phyloP scores from a whole-genome alignment of 345 rosid genomes.

The Atalantia buxifolia region DNA sequence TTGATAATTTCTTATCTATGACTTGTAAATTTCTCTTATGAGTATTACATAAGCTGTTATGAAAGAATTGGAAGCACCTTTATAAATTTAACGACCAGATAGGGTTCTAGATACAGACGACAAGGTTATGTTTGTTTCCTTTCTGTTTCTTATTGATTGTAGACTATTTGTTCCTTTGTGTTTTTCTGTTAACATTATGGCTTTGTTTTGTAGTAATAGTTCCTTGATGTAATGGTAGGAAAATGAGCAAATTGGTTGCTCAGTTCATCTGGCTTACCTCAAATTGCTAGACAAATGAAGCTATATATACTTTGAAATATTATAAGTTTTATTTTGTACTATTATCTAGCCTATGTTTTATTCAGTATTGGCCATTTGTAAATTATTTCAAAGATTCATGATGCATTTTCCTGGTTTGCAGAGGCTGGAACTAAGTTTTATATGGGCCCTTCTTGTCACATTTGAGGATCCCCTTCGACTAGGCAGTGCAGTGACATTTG shows the following conservation, averaged over 20 bases:
- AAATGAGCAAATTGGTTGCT: slow-evolving; percentile 92
- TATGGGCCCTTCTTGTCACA: slow-evolving; percentile 93
- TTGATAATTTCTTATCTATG: too few species aligned
- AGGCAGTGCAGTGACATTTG: slow-evolving; percentile 35
- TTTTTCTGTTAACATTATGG: not conserved
- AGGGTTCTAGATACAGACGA: too few species aligned
- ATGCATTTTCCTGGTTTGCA: slow-evolving; percentile 10
- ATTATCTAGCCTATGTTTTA: not conserved
- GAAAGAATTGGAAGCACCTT: not conserved
- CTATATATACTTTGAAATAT: not conserved
- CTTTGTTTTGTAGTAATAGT: not conserved
- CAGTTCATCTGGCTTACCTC: slow-evolving; percentile 76
- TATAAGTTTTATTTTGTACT: not conserved
- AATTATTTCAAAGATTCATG: not conserved
- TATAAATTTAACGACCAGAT: not conserved
- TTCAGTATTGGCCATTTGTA: not conserved
- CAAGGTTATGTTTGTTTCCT: not conserved
- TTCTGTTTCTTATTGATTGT: not conserved
- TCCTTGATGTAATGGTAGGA: slow-evolving; percentile 39
- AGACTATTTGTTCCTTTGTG: not conserved
- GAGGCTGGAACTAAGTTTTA: slow-evolving; percentile 75
- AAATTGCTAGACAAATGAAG: slow-evolving; percentile 90
- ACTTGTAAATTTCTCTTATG: too few species aligned
- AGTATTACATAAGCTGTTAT: not conserved
- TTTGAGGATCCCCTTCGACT: slow-evolving; percentile 78